A percentile compares a stretch with the other conserved stretches of the same genome.
Evolutionary conservation across 2,329 filamentous ascomycete genomes (phyloP).

Genomic region (Mycocentrospora acerina): DNA sequence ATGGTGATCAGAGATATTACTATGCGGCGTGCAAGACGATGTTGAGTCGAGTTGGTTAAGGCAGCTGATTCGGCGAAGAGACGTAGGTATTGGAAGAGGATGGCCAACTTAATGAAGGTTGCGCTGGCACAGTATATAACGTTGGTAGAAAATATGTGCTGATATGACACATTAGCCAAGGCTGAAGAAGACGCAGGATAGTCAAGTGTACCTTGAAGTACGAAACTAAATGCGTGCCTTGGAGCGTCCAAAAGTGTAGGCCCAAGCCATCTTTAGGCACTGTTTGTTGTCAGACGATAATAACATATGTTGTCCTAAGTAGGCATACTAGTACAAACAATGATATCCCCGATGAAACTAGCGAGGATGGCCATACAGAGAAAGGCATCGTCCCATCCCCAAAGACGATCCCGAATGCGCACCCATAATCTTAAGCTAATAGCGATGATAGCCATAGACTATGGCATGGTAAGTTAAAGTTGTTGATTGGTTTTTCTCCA

Average conservation of each 20-base stretch:
- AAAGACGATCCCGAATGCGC: constrained; percentile 28
- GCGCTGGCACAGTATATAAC: constrained; percentile 32
- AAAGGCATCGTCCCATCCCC: constrained; percentile 41
- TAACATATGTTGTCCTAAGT: not conserved
- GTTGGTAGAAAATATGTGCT: constrained; percentile 38
- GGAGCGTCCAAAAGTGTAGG: constrained; percentile 33
- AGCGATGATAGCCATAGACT: constrained; percentile 30
- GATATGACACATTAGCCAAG: not conserved
- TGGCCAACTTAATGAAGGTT: constrained; percentile 40
- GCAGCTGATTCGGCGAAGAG: constrained; percentile 31
- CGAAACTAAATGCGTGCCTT: constrained; percentile 6
- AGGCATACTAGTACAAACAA: constrained; percentile 36
- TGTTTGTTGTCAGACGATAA: constrained; percentile 10
- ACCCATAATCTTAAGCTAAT: constrained; percentile 33
- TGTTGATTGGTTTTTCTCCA: not conserved
- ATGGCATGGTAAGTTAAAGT: constrained; percentile 2
- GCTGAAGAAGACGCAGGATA: not conserved
- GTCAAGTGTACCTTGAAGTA: constrained; percentile 33
- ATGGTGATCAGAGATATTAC: constrained; percentile 24
- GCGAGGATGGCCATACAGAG: constrained; percentile 30
- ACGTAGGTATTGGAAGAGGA: constrained; percentile 41
- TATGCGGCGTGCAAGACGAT: constrained; percentile 17
- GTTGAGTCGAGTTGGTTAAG: constrained; percentile 7
- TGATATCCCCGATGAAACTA: constrained; percentile 25
- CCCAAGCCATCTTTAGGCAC: constrained; percentile 38